These are phyloP conservation scores for Candolleomyces eurysporus DNA, from an alignment of 768 basidiomycete species.

Conservation along the genomic window DNA sequence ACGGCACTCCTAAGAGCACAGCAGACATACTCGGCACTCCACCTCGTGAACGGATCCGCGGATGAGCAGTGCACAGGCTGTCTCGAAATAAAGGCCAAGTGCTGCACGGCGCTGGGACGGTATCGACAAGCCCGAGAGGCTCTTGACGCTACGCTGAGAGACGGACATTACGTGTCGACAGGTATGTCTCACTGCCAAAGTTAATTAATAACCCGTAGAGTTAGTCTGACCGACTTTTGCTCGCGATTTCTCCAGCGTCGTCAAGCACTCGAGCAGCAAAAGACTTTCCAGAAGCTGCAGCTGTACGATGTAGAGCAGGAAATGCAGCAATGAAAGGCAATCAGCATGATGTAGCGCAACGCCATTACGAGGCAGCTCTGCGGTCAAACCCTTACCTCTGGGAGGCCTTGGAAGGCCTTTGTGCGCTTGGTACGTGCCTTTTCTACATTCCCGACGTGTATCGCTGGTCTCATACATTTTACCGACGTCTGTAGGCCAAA, in stretches of 20 bases:
- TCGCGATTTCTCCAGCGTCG: constrained; percentile 41
- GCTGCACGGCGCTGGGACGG: constrained; percentile 68
- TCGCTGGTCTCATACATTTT: constrained; percentile 13
- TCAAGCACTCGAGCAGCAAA: constrained; percentile 51
- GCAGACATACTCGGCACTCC: constrained; percentile 73
- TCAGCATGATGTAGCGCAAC: constrained; percentile 67
- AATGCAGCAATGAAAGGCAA: constrained; percentile 77
- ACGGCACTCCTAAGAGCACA: constrained; percentile 66
- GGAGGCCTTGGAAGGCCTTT: constrained; percentile 92
- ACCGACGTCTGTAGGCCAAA: constrained; percentile 46
- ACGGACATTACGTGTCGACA: constrained; percentile 50
- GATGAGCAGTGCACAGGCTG: constrained; percentile 71
- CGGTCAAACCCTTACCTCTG: constrained; percentile 76
- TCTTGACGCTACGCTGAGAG: constrained; percentile 59
- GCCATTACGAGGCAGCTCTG: constrained; percentile 71
- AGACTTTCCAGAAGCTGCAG: constrained; percentile 69
- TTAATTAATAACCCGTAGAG: not conserved
- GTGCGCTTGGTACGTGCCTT: constrained; percentile 59
- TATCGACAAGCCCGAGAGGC: constrained; percentile 76
- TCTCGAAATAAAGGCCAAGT: constrained; percentile 74
- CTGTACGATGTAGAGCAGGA: constrained; percentile 75
- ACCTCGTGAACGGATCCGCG: constrained; percentile 61
- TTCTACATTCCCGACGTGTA: not conserved
- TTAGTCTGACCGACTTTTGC: not conserved
- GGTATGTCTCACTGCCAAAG: constrained; percentile 39